These are phyloP conservation scores for Sarocladiaceae sp. DNA, from an alignment of 2,329 filamentous ascomycete genomes.

Conservation along the genomic window DNA sequence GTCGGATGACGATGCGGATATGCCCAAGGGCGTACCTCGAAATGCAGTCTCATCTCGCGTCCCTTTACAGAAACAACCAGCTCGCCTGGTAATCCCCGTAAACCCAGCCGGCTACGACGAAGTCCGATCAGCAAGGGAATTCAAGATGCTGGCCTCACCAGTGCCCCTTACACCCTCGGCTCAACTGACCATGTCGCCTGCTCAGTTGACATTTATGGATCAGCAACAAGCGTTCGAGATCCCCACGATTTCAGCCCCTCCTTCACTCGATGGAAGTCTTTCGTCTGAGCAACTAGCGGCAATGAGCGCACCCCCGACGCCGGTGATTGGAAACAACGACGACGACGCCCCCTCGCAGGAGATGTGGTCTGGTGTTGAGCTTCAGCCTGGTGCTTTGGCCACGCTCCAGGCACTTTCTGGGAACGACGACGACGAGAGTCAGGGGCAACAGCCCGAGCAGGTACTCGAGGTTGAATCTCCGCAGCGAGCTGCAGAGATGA, in stretches of 20 bases:
- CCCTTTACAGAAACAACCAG: constrained; percentile 29
- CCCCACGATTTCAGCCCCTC: constrained; percentile 73
- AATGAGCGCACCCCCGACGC: constrained; percentile 81
- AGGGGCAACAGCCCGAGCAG: constrained; percentile 41
- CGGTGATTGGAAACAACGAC: constrained; percentile 59
- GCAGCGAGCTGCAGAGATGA: constrained; percentile 35
- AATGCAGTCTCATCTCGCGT: not conserved
- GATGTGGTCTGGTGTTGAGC: constrained; percentile 68
- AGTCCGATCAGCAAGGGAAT: constrained; percentile 39
- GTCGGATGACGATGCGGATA: constrained; percentile 67
- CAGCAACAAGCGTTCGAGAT: constrained; percentile 59
- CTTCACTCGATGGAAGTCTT: constrained; percentile 84
- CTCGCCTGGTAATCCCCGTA: constrained; percentile 48
- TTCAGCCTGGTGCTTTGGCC: constrained; percentile 76
- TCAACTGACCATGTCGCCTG: constrained; percentile 71
- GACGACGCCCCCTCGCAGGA: constrained; percentile 48
- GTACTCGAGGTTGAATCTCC: constrained; percentile 38
- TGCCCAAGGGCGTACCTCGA: constrained; percentile 18
- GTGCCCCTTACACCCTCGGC: constrained; percentile 60
- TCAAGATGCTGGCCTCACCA: constrained; percentile 46
- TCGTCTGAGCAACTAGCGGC: constrained; percentile 82
- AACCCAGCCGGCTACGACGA: constrained; percentile 27
- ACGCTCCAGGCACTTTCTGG: constrained; percentile 71
- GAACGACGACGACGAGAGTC: constrained; percentile 64
- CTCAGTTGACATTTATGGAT: constrained; percentile 67